phyloP scores from a whole-genome alignment of 2,329 filamentous ascomycete species.

The Tolypocladium paradoxum region DNA sequence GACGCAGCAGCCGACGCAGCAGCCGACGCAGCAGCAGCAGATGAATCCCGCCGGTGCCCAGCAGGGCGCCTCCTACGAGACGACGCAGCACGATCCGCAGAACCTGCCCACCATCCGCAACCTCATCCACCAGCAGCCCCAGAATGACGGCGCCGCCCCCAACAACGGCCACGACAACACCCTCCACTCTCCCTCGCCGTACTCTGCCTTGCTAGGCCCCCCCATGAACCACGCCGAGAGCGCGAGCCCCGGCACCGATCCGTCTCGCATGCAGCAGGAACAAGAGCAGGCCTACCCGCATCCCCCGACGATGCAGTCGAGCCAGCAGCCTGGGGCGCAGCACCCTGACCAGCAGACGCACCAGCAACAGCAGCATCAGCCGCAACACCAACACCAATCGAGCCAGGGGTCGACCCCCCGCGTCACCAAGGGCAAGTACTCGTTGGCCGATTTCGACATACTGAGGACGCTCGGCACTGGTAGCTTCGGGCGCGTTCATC shows the following conservation, averaged over 20 bases:
- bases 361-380: conserved; percentile 15
- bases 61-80: conserved; percentile 13
- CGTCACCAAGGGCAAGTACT: conserved; percentile 95
- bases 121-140: conserved; percentile 52
- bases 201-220: conserved; percentile 15
- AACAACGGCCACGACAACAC: conserved; percentile 10
- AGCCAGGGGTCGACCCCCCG: conserved; percentile 33
- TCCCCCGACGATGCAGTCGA: conserved; percentile 12
- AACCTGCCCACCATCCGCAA: conserved; percentile 76
- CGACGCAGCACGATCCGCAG: conserved; percentile 40
- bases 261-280: conserved; percentile 24
- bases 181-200: conserved; percentile 13
- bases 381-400: conserved; percentile 20
- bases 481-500: conserved; percentile 90
- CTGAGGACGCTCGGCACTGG: conserved; percentile 89
- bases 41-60: conserved; percentile 16
- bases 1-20: conserved; percentile 14
- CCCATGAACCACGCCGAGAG: conserved; percentile 15
- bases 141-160: conserved; percentile 27
- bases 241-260: conserved; percentile 27
- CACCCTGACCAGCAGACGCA: conserved; percentile 12
- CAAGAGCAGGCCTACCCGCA: conserved; percentile 19
- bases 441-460: conserved; percentile 79
- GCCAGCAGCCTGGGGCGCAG: conserved; percentile 17
- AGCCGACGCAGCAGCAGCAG: conserved; percentile 8